These are phyloP conservation scores for Colletotrichum cuscutae DNA, from an alignment of 2,329 filamentous ascomycete species.

Conservation along the genomic window DNA sequence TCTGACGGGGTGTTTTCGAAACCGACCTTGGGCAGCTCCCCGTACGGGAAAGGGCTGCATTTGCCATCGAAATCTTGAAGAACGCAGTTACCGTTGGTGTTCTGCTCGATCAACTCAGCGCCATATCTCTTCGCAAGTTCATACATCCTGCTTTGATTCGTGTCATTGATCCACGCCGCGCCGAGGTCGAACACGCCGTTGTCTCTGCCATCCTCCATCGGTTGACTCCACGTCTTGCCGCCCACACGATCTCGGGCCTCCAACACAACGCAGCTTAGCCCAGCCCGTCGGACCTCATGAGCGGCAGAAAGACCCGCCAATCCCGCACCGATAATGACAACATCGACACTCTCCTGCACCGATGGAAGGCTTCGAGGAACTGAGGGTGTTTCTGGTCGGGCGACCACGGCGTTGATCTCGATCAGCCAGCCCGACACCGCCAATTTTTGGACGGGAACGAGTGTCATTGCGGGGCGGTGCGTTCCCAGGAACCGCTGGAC, in stretches of 20 bases:
- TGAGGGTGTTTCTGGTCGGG: conserved; percentile 29
- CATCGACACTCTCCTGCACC: conserved; percentile 36
- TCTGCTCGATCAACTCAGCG: conserved; percentile 58
- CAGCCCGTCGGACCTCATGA: conserved; percentile 44
- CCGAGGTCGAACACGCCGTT: conserved; percentile 59
- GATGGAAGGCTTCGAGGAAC: conserved; percentile 1
- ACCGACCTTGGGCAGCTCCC: conserved; percentile 35
- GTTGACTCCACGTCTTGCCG: conserved; percentile 59
- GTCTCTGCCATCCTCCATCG: conserved; percentile 39
- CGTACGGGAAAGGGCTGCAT: conserved; percentile 35
- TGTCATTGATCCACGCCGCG: conserved; percentile 70
- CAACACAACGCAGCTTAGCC: conserved; percentile 54
- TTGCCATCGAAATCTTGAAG: conserved; percentile 51
- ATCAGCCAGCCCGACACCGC: conserved; percentile 51
- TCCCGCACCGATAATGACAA: conserved; percentile 58
- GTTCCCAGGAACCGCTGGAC: conserved; percentile 49
- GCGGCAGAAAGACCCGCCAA: conserved; percentile 51
- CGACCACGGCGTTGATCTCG: conserved; percentile 55
- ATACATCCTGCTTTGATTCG: conserved; percentile 58
- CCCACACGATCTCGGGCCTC: conserved; percentile 62
- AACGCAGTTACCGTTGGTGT: conserved; percentile 54
- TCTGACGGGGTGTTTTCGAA: too few relatives aligned
- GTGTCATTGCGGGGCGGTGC: conserved; percentile 53
- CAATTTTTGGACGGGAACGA: conserved; percentile 53
- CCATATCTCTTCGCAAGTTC: conserved; percentile 52